phyloP scores from a whole-genome alignment of 345 rosid genomes.

The Microthlaspi erraticum region DNA sequence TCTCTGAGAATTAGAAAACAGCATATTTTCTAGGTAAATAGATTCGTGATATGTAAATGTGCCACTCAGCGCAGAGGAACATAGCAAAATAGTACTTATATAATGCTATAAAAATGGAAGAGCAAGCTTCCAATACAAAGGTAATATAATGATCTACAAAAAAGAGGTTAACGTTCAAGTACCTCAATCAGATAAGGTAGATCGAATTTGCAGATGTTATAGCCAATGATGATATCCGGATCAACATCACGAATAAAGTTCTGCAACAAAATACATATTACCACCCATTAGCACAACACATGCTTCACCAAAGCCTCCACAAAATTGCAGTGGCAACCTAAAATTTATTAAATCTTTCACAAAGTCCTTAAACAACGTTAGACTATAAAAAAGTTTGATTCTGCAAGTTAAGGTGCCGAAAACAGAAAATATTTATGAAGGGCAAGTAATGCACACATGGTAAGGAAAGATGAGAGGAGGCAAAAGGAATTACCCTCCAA shows the following conservation, averaged over 20 bases:
- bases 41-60: conserved; percentile 12
- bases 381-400: conserved; percentile 5
- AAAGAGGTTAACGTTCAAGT: conserved; percentile 33
- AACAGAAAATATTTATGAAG: background rate
- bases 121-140: conserved; percentile 22
- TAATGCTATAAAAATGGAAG: conserved; percentile 20
- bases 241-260: conserved; percentile 86
- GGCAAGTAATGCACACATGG: background rate
- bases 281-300: conserved; percentile 34
- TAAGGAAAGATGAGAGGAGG: conserved; percentile 21
- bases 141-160: conserved; percentile 22
- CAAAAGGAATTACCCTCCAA: conserved; percentile 78
- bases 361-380: background rate
- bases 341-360: conserved; percentile 26
- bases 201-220: conserved; percentile 98
- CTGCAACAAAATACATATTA: conserved; percentile 60
- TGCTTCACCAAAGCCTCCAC: conserved; percentile 27
- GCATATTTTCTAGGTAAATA: conserved; percentile 16
- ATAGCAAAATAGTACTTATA: conserved; percentile 5
- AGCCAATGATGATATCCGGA: conserved; percentile 97
- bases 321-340: conserved; percentile 29
- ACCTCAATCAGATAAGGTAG: conserved; percentile 98
- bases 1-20: conserved; percentile 59
- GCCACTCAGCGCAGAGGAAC: conserved; percentile 15
- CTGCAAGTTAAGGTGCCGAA: conserved; percentile 10